These are phyloP conservation scores for Zygotorulaspora chibaensis DNA, from an alignment of 805 yeast species.

Conservation along the genomic window DNA sequence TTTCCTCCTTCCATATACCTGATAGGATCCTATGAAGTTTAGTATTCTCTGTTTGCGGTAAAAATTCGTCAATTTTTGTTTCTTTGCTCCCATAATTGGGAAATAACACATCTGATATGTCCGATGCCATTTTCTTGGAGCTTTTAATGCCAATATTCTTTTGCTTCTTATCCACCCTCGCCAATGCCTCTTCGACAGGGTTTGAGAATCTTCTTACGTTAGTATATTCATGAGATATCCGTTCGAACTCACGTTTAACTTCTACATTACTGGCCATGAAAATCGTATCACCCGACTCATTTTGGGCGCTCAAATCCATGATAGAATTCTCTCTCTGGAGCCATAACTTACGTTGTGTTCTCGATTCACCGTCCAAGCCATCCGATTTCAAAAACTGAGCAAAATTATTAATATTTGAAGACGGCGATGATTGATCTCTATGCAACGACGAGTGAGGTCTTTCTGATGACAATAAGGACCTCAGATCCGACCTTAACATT, in stretches of 20 bases:
- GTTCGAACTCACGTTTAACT: constrained; percentile 71
- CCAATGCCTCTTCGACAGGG: constrained; percentile 62
- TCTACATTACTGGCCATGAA: constrained; percentile 49
- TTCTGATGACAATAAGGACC: constrained; percentile 7
- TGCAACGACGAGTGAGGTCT: constrained; percentile 4
- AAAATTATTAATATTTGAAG: constrained; percentile 34
- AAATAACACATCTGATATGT: constrained; percentile 7
- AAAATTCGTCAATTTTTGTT: constrained; percentile 16
- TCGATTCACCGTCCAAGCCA: constrained; percentile 46
- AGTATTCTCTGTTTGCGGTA: constrained; percentile 19
- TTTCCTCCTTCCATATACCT: constrained; percentile 32
- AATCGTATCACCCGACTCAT: constrained; percentile 23
- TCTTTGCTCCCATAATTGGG: constrained; percentile 7
- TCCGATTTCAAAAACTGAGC: constrained; percentile 40
- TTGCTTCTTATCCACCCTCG: constrained; percentile 39
- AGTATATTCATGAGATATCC: constrained; percentile 67
- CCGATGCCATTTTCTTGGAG: constrained; percentile 5
- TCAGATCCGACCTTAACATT: constrained; percentile 9
- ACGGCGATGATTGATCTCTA: constrained; percentile 7
- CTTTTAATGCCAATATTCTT: constrained; percentile 12
- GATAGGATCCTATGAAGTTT: constrained; percentile 26
- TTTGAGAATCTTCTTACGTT: constrained; percentile 65
- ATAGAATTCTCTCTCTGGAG: constrained; percentile 71
- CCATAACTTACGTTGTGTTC: constrained; percentile 85
- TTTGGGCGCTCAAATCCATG: constrained; percentile 45